Conservation (phyloP, 768 basidiomycete species). For the Pisolithus microcarpus region DNA sequence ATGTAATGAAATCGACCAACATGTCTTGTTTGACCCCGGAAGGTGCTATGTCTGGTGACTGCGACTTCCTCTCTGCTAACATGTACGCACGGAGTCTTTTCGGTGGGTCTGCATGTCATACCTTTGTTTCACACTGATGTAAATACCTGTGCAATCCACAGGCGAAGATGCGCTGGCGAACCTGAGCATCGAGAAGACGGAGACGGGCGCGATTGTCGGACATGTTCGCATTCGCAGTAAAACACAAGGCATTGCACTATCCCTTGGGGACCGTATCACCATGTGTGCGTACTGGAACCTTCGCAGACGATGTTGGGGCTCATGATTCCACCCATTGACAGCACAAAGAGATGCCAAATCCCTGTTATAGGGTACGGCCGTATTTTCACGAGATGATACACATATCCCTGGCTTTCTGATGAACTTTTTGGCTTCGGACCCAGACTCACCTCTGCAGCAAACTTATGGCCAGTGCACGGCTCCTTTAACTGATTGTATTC, state of each 20-base stretch:
- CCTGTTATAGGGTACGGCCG: constrained; percentile 9
- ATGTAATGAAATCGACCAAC: constrained; percentile 95
- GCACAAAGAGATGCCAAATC: constrained; percentile 40
- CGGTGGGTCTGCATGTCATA: constrained; percentile 43
- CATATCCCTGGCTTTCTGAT: too few relatives aligned
- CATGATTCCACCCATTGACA: constrained; percentile 5
- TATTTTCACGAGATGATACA: too few relatives aligned
- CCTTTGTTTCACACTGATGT: background rate
- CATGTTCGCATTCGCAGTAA: constrained; percentile 96
- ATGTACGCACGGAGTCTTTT: constrained; percentile 94
- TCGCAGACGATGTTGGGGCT: background rate
- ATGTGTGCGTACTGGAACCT: constrained; percentile 34
- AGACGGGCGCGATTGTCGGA: constrained; percentile 74
- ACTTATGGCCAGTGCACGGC: too few relatives aligned
- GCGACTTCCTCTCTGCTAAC: constrained; percentile 94
- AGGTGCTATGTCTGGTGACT: constrained; percentile 83
- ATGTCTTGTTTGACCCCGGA: constrained; percentile 96
- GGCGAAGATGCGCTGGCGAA: constrained; percentile 97
- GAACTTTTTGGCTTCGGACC: too few relatives aligned
- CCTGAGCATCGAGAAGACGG: constrained; percentile 82
- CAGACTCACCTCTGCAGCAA: too few relatives aligned
- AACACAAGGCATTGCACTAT: constrained; percentile 95
- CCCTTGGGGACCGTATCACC: constrained; percentile 85
- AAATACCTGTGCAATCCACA: constrained; percentile 21
- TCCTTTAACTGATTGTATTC: too few relatives aligned